Conservation (phyloP, 495 filamentous ascomycete species). For the Penicillium verhagenii region DNA sequence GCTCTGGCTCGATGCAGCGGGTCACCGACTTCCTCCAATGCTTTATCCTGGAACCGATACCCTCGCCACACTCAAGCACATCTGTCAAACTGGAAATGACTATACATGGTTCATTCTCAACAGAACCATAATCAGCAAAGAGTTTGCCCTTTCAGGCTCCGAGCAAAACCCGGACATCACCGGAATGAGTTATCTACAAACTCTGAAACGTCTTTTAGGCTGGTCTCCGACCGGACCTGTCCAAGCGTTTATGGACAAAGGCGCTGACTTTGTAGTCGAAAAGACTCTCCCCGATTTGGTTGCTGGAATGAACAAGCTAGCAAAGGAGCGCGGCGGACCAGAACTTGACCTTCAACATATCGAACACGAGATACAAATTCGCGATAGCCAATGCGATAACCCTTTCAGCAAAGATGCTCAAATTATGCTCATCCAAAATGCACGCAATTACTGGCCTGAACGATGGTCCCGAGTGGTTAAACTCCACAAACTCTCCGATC, state of each 20-base stretch:
- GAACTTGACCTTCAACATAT: background rate
- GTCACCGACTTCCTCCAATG: constrained; percentile 4
- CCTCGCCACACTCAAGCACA: constrained; percentile 1
- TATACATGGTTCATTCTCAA: constrained; percentile 6
- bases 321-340: constrained; percentile 1
- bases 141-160: constrained; percentile 4
- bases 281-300: background rate
- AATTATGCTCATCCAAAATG: constrained; percentile 4
- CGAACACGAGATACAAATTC: background rate
- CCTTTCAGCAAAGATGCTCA: constrained; percentile 5
- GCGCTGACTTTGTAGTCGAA: background rate
- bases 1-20: constrained; percentile 3
- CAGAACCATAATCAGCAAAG: background rate
- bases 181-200: constrained; percentile 1
- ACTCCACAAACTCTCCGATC: constrained; percentile 1
- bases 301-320: constrained; percentile 3
- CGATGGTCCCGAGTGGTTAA: constrained; percentile 1
- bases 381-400: constrained; percentile 2
- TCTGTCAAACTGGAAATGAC: background rate
- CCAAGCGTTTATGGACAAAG: constrained; percentile 6
- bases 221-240: constrained; percentile 1
- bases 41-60: constrained; percentile 6
- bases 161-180: constrained; percentile 8
- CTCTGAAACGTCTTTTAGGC: background rate
- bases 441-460: constrained; percentile 3